Evolutionary conservation across 2,329 filamentous ascomycete species (phyloP).

Genomic region (Conoideocrella luteorostrata): DNA sequence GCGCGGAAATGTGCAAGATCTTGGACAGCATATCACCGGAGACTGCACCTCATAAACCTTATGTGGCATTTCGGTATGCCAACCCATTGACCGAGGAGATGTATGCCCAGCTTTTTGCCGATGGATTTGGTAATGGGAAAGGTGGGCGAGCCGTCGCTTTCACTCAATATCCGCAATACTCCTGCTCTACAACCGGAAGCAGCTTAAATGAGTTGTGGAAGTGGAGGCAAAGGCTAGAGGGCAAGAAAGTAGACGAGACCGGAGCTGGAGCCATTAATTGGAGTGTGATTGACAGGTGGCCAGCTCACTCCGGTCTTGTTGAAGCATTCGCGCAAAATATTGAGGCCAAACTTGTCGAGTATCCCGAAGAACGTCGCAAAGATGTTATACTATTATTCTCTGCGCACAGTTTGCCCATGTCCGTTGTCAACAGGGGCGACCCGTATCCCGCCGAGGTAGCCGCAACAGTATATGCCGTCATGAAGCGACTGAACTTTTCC

Average conservation of each 20-base stretch:
- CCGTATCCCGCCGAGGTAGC: constrained; percentile 94
- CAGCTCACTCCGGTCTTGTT: constrained; percentile 80
- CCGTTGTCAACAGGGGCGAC: constrained; percentile 91
- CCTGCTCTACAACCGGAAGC: constrained; percentile 93
- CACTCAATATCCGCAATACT: constrained; percentile 97
- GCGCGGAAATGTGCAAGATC: constrained; percentile 92
- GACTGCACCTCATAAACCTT: constrained; percentile 93
- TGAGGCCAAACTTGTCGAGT: constrained; percentile 74
- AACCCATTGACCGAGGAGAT: constrained; percentile 90
- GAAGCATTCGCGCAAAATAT: constrained; percentile 93
- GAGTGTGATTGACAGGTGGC: constrained; percentile 98
- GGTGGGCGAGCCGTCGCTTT: constrained; percentile 95
- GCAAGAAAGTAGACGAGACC: constrained; percentile 53
- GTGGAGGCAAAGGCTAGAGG: constrained; percentile 84
- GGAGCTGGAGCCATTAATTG: constrained; percentile 71
- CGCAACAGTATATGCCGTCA: constrained; percentile 94
- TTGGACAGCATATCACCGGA: constrained; percentile 86
- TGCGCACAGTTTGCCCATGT: constrained; percentile 94
- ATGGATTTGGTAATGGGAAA: constrained; percentile 84
- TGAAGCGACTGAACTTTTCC: constrained; percentile 78
- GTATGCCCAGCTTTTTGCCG: constrained; percentile 74
- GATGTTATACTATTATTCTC: constrained; percentile 87
- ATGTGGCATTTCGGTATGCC: constrained; percentile 95
- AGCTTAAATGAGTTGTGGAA: constrained; percentile 98
- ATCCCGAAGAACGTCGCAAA: constrained; percentile 72